Evolutionary conservation across 2,329 filamentous ascomycete species (phyloP), one percentile per base, ranked within the genome.

Genomic region (Epichloe typhina): DNA sequence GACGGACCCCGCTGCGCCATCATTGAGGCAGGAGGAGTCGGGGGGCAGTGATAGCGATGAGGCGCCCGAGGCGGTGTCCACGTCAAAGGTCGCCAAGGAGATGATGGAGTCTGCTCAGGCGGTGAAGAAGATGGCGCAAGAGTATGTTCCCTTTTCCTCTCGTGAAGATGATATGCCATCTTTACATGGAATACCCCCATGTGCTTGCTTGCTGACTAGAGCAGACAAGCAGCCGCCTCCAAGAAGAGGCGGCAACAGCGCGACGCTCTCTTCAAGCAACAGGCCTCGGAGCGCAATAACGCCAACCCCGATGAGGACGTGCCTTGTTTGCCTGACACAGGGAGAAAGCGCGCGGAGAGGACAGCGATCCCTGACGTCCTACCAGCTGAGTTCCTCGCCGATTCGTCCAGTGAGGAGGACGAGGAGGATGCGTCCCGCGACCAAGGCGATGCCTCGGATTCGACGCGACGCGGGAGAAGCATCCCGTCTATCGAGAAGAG

Each of bases 61-160:
- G 46, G 76, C 76, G 0, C 77, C 77, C 8, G 78, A 81, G 62
- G 77, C 74, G 3, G 71, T 81, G n/a, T 80, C 77, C 0, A 76
- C 75, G 1, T 62, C 65, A 12, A 68, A 69, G 46, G 74, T 71
- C 3, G 75, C 74, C 1, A 69, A 66, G 13, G 66, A 73, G 52
- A 66, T 69, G 21, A 69, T 71, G 53, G 69, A 73, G 56, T 69
- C 71, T 3, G 67, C 69, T 1, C 68, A 74, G 53, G 70, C 68
- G 13, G 70, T 71, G 38, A 68, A 72, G 52, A 73, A 74, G 52
- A 75, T 72, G 21, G 72, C 71, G 6, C 71, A 75, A 57, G 67
- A 74, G 77, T 80, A 63, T 55, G 75, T 63, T 12, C 17, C 12
- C 4, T 9, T 41, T 21, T 19, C 44, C 33, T 12, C 7, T 15